Percentiles rank a stretch among this genome's conserved stretches.
Conservation (phyloP, 352 stramenopile species). For the Plasmopara halstedii region DNA sequence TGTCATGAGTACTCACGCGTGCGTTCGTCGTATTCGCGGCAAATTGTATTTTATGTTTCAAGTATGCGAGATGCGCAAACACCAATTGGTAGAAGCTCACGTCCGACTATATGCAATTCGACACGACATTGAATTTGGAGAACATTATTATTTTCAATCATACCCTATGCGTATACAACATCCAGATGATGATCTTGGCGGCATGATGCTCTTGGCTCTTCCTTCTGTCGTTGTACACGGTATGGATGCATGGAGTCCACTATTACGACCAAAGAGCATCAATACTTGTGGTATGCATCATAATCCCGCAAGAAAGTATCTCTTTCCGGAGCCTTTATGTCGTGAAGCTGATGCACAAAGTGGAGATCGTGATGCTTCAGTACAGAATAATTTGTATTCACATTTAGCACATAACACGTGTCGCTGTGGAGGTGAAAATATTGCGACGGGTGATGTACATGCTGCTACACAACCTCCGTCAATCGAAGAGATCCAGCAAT, state of each 20-base stretch:
- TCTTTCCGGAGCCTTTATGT: conserved; percentile 61
- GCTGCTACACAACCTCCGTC: conserved; percentile 22
- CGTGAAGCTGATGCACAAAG: conserved; percentile 53
- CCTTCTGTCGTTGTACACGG: conserved; percentile 91
- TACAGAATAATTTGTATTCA: conserved; percentile 19
- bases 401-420: conserved; percentile 36
- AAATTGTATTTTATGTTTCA: conserved; percentile 93
- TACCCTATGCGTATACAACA: conserved; percentile 92
- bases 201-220: conserved; percentile 82
- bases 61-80: conserved; percentile 87
- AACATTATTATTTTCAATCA: conserved; percentile 87
- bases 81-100: conserved; percentile 92
- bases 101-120: conserved; percentile 92
- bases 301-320: conserved; percentile 48
- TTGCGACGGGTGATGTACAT: conserved; percentile 10
- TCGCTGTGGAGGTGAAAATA: conserved; percentile 24
- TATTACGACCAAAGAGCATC: conserved; percentile 66
- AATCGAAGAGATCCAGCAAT: conserved; percentile 58
- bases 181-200: conserved; percentile 89
- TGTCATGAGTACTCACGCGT: conserved; percentile 89
- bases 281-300: conserved; percentile 47
- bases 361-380: conserved; percentile 47
- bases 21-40: conserved; percentile 83
- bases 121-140: conserved; percentile 51
- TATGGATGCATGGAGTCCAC: conserved; percentile 87